A percentile compares a stretch with the other conserved stretches of the same genome.
Conservation (phyloP, 495 filamentous ascomycete species). For the Cladorrhinum samala region DNA sequence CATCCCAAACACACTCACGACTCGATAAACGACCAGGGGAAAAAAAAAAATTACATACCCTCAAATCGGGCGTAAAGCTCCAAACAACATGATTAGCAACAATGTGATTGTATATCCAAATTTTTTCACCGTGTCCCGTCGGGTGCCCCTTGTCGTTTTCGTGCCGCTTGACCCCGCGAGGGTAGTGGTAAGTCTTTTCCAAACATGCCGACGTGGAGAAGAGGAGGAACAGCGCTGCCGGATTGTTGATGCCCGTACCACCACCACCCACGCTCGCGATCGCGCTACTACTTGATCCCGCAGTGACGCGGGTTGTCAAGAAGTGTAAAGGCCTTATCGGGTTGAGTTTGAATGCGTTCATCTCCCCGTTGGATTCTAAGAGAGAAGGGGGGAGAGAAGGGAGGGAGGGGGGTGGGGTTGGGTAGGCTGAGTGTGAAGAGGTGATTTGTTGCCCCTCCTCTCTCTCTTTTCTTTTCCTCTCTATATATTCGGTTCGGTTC, state of each 20-base stretch:
- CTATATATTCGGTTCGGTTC: too few relatives aligned
- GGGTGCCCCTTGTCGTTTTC: constrained; percentile 2
- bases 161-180: not conserved
- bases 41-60: constrained; percentile 46
- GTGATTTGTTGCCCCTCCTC: not conserved
- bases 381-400: too few relatives aligned
- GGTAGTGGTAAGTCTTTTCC: not conserved
- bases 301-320: too few relatives aligned
- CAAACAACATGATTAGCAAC: constrained; percentile 78
- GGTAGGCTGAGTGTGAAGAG: too few relatives aligned
- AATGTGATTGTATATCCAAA: constrained; percentile 80
- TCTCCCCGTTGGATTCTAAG: not conserved
- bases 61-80: constrained; percentile 61
- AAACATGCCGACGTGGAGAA: not conserved
- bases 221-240: too few relatives aligned
- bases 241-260: not conserved
- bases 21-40: too few relatives aligned
- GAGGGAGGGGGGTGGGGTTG: too few relatives aligned
- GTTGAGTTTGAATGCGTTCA: not conserved
- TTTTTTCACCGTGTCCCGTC: constrained; percentile 55
- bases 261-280: not conserved
- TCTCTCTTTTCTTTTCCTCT: too few relatives aligned
- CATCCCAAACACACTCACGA: too few relatives aligned
- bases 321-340: too few relatives aligned
- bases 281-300: too few relatives aligned